Evolutionary conservation across 441 rosid genomes (phyloP).

Genomic region (Brassica hybrid): DNA sequence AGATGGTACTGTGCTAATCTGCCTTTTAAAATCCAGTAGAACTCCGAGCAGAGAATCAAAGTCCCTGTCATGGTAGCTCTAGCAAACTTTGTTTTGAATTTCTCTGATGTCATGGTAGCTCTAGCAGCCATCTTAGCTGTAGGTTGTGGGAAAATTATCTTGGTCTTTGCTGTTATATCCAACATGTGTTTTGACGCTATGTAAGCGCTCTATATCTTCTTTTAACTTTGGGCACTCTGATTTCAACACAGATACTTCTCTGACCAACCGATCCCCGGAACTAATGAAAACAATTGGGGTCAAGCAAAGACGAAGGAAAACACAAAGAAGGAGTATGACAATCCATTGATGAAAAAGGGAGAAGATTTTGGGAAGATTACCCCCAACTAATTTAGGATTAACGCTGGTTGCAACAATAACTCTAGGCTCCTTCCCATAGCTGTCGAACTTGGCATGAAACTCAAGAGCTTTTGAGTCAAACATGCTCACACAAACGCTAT

Average conservation of each 20-base stretch:
- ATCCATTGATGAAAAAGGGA: no score
- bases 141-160: slow-evolving; percentile 54
- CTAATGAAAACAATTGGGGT: slow-evolving; percentile 42
- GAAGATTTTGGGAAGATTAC: no score
- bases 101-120: slow-evolving; percentile 50
- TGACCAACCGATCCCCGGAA: slow-evolving; percentile 79
- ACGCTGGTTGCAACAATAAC: not conserved
- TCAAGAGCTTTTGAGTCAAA: not conserved
- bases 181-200: slow-evolving; percentile 47
- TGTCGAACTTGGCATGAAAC: not conserved
- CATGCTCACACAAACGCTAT: not conserved
- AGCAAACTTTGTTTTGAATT: slow-evolving; percentile 72
- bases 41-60: slow-evolving; percentile 65
- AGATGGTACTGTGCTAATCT: slow-evolving; percentile 54
- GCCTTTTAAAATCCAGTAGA: slow-evolving; percentile 79
- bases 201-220: slow-evolving; percentile 66
- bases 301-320: no score
- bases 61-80: slow-evolving; percentile 75
- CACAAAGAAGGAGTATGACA: no score
- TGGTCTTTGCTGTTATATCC: slow-evolving; percentile 48
- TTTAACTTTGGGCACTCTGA: slow-evolving; percentile 81
- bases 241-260: slow-evolving; percentile 80
- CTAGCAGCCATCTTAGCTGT: slow-evolving; percentile 66
- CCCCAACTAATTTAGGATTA: not conserved
- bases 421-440: not conserved